Base-by-base conservation (phyloP, 805 yeast genomes). In the Pichia rugopelliculosa region DNA sequence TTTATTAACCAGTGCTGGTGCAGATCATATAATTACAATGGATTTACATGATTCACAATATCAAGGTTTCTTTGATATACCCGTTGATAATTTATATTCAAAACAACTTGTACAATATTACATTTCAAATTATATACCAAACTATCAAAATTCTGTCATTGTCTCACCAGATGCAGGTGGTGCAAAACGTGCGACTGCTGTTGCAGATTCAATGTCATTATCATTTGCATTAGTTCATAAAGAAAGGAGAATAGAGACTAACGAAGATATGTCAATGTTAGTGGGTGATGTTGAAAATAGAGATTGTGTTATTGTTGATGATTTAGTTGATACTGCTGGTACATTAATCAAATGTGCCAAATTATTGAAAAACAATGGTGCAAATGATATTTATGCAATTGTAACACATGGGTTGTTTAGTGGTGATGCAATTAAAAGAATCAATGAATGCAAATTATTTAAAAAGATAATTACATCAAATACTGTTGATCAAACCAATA, bases 151-250 rank as follows among this genome's bases (percentile, higher is more conserved):
- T 37, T 85, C 91, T 38, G 96, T 93, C 8, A 80, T 93, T 57
- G 97, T 93, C 30, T 88, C 96, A 1, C 99, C 99, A 0, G 99
- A 93, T 67, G 93, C 97, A 21, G 99, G 99, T 60, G 99, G 99
- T 53, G 99, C 99, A 43, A 93, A 93, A 66, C 73, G 99, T 55
- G 97, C 99, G 27, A 87, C 96, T 1, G 84, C 91, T 1, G 77
- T 93, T 51, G 99, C 99, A 1, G 99, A 93, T 67, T 77, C 85
- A 1, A 69, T 93, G 49, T 89, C 87, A 18, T 77, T 93, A 71
- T 77, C 89, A 23, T 90, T 93, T 70, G 99, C 99, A 0, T 72
- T 93, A 66, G 89, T 93, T 54, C 98, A 93, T 68, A 93, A 93
- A 67, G 99, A 93, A 62, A 74, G 96, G 61, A 73, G 95, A 54